Base-by-base conservation (phyloP, 2,329 filamentous ascomycete genomes). In the Dryadomyces sulphureus region DNA sequence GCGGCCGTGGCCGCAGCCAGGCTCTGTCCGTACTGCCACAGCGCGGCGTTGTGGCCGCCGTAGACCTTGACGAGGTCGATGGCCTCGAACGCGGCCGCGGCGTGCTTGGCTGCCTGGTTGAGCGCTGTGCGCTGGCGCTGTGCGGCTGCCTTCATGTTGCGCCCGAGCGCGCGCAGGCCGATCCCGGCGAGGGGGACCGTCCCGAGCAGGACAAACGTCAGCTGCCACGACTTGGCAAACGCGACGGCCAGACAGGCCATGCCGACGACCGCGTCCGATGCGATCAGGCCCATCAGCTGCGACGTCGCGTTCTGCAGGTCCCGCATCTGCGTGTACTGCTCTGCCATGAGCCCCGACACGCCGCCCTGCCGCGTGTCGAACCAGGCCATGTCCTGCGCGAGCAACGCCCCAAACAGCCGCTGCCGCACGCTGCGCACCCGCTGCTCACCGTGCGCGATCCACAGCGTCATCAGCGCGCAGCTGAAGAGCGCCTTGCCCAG, bases 11-110 rank as follows among this genome's bases (percentile, higher is more conserved):
- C 52, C 1, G 24, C 22, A 1, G 47, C 45, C 8, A 55, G 22
- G 1, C 72, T 68, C 0, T 56, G 59, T 1, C 65, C 61, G 57
- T 93, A 95, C 52, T 77, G 75, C 56, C 71, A 70, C 1, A 75
- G 61, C 59, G 94, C 89, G 11, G 79, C 66, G 12, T 73, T 70
- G 55, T 87, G 75, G 0, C 81, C 85, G 54, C 90, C 89, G 63
- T 84, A 89, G 45, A 79, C 81, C 59, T 95, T 95, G 56, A 96
- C 86, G 0, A 84, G 75, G 50, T 94, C 86, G 35, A 95, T 90
- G 3, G 77, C 79, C 1, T 69, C 68, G 9, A 93, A 72, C 0
- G 85, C 79, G 11, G 77, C 81, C 9, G 76, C 79, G 1, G 79
- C 74, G 46, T 79, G 68, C 55, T 86, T 90, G 0, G 87, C 80